Evolutionary conservation across 306 rosid genomes (phyloP).

Genomic region (Vigna angularis): DNA sequence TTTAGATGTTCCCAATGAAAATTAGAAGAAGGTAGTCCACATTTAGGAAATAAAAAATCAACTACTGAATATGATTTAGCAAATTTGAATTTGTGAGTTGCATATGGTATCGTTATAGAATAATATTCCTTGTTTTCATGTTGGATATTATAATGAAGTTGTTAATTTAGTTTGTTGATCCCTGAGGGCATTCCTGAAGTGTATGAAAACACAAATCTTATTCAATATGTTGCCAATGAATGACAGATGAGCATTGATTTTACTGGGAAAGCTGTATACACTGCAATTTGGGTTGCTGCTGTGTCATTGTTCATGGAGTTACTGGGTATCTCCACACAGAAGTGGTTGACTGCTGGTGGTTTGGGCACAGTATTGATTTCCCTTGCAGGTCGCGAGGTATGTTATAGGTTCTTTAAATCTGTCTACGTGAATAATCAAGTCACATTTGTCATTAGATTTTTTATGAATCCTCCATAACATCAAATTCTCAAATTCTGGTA

Average conservation of each 20-base stretch:
- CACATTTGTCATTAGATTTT: constrained; percentile 30
- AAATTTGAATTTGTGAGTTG: constrained; percentile 1
- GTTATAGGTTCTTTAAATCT: constrained; percentile 42
- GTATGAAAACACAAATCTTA: neutral
- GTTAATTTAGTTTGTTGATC: constrained; percentile 27
- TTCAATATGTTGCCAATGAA: constrained; percentile 51
- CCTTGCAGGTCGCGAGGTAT: constrained; percentile 98
- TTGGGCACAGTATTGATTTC: constrained; percentile 92
- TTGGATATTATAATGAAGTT: constrained; percentile 32
- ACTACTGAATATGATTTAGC: constrained; percentile 9
- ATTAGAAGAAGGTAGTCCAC: constrained; percentile 12
- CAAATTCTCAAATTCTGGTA: constrained; percentile 26
- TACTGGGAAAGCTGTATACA: constrained; percentile 86
- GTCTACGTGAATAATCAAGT: constrained; percentile 16
- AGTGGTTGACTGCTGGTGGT: constrained; percentile 98
- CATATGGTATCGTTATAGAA: constrained; percentile 12
- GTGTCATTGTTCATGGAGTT: constrained; percentile 94
- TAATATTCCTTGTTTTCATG: constrained; percentile 7
- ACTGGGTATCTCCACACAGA: constrained; percentile 93
- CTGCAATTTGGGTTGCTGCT: constrained; percentile 98
- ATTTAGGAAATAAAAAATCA: neutral
- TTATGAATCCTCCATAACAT: constrained; percentile 30
- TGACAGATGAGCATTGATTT: constrained; percentile 88
- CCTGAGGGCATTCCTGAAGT: constrained; percentile 47
- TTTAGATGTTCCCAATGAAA: constrained; percentile 35